Conservation (phyloP, 495 filamentous ascomycete genomes). For the Neohortaea acidophila region DNA sequence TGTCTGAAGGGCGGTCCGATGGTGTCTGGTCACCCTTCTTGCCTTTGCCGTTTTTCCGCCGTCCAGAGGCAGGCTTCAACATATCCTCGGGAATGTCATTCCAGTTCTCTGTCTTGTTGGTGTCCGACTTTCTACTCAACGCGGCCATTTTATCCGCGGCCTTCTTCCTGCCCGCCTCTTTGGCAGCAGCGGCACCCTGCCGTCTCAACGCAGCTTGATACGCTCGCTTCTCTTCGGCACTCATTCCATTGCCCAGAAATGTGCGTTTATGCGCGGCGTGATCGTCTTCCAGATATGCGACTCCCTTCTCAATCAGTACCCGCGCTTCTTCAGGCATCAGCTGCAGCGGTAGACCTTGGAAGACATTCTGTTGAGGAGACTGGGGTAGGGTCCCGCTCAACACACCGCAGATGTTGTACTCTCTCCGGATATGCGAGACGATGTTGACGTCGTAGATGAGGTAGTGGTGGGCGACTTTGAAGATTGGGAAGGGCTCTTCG, state of each 20-base stretch:
- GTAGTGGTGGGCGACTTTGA: constrained; percentile 63
- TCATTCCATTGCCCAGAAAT: constrained; percentile 35
- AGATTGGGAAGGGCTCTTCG: constrained; percentile 55
- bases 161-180: constrained; percentile 18
- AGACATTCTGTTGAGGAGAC: constrained; percentile 85
- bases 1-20: not conserved
- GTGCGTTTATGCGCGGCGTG: constrained; percentile 44
- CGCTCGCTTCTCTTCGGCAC: constrained; percentile 36
- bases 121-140: constrained; percentile 13
- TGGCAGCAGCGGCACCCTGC: constrained; percentile 29
- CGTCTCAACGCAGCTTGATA: constrained; percentile 19
- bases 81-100: constrained; percentile 19
- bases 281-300: constrained; percentile 70
- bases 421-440: constrained; percentile 62
- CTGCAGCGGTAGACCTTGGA: constrained; percentile 75
- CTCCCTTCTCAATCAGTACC: constrained; percentile 63
- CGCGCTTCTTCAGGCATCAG: constrained; percentile 81
- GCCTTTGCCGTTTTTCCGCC: constrained; percentile 2
- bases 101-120: constrained; percentile 14
- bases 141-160: constrained; percentile 16
- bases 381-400: constrained; percentile 79
- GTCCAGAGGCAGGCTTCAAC: constrained; percentile 5
- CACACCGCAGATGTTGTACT: constrained; percentile 76
- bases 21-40: constrained; percentile 2
- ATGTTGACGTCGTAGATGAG: constrained; percentile 73